A percentile compares a stretch with the other conserved stretches of the same genome.
Conservation (phyloP, 2,329 filamentous ascomycete genomes). For the Aspergillus quadricinctus region DNA sequence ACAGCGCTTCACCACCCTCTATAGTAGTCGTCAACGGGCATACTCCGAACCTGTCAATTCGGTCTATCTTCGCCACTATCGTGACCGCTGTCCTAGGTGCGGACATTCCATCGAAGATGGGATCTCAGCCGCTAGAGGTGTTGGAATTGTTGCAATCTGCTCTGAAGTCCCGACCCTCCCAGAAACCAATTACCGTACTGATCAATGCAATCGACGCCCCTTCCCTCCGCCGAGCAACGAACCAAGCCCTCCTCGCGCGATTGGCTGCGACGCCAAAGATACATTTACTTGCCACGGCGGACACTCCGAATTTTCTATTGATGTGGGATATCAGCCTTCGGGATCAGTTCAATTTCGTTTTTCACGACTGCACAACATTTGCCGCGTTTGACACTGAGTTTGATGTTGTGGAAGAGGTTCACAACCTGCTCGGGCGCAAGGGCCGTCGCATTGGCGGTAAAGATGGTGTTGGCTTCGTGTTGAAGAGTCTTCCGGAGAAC, state of each 20-base stretch:
- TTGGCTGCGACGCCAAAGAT: slow-evolving; percentile 71
- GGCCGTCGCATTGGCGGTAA: slow-evolving; percentile 77
- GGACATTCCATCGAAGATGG: slow-evolving; percentile 46
- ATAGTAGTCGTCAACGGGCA: slow-evolving; percentile 90
- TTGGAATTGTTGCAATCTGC: slow-evolving; percentile 61
- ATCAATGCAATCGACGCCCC: slow-evolving; percentile 84
- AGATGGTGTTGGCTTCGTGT: slow-evolving; percentile 86
- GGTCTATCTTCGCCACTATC: slow-evolving; percentile 53
- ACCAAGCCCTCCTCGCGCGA: slow-evolving; percentile 69
- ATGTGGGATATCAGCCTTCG: slow-evolving; percentile 88
- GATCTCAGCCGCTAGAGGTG: slow-evolving; percentile 64
- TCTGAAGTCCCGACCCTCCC: slow-evolving; percentile 48
- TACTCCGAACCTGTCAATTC: slow-evolving; percentile 42
- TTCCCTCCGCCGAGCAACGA: slow-evolving; percentile 65
- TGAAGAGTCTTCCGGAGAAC: slow-evolving; percentile 87
- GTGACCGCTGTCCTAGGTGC: slow-evolving; percentile 55
- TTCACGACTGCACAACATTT: slow-evolving; percentile 94
- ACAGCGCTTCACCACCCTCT: slow-evolving; percentile 40
- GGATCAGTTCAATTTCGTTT: slow-evolving; percentile 77
- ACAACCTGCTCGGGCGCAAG: slow-evolving; percentile 77
- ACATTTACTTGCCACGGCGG: slow-evolving; percentile 72
- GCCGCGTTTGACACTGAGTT: slow-evolving; percentile 67
- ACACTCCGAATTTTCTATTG: slow-evolving; percentile 80
- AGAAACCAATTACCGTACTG: slow-evolving; percentile 58
- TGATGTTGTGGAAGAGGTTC: slow-evolving; percentile 85